phyloP scores from a whole-genome alignment of 2,329 filamentous ascomycete species.

The Didymella keratinophila region DNA sequence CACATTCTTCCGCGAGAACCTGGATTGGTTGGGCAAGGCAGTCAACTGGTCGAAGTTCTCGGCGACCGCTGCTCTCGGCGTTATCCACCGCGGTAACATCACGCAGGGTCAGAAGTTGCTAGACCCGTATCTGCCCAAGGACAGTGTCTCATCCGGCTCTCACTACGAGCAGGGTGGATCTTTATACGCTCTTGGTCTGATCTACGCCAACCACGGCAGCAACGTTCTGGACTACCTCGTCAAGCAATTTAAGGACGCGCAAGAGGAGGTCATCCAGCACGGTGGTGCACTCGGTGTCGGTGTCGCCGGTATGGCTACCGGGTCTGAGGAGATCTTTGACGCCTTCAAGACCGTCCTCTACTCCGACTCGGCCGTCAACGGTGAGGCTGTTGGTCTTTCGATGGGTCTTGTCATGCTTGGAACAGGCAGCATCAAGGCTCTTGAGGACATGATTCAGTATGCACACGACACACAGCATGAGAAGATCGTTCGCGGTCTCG shows the following conservation, averaged over 20 bases:
- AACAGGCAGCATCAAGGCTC: slow-evolving; percentile 90
- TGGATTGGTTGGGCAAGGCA: slow-evolving; percentile 97
- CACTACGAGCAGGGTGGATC: slow-evolving; percentile 96
- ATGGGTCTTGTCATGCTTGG: slow-evolving; percentile 99
- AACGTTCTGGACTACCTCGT: slow-evolving; percentile 84
- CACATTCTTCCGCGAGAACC: slow-evolving; percentile 96
- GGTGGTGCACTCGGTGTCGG: slow-evolving; percentile 93
- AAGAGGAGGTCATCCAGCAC: slow-evolving; percentile 95
- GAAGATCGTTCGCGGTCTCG: slow-evolving; percentile 96
- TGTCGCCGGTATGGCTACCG: slow-evolving; percentile 97
- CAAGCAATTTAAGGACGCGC: slow-evolving; percentile 75
- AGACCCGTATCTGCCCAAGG: slow-evolving; percentile 89
- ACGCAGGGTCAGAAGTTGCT: slow-evolving; percentile 91
- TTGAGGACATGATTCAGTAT: slow-evolving; percentile 98
- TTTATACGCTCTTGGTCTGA: slow-evolving; percentile 91
- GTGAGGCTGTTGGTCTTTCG: slow-evolving; percentile 91
- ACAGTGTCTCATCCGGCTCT: slow-evolving; percentile 76
- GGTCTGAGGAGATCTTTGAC: slow-evolving; percentile 88
- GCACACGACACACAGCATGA: slow-evolving; percentile 98
- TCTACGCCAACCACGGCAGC: slow-evolving; percentile 96
- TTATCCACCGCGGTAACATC: slow-evolving; percentile 95
- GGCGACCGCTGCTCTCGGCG: slow-evolving; percentile 91
- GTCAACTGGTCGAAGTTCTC: slow-evolving; percentile 99
- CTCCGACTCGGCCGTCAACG: slow-evolving; percentile 93
- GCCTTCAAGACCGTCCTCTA: slow-evolving; percentile 89